Conservation (phyloP, 2,329 filamentous ascomycete genomes). For the Talaromyces atroroseus region DNA sequence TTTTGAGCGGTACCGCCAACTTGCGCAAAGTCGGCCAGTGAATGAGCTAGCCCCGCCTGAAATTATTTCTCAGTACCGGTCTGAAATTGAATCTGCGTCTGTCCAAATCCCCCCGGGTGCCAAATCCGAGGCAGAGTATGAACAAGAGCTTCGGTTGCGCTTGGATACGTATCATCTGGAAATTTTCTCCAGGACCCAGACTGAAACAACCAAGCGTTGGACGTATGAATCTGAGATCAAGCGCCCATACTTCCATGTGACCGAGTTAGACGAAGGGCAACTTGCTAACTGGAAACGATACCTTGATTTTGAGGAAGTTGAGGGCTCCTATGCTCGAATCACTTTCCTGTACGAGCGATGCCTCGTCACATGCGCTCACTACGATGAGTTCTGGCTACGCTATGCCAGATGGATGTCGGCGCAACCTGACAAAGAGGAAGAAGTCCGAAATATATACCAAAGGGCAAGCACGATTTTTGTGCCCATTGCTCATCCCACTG, state of each 20-base stretch:
- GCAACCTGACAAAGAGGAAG: conserved; percentile 75
- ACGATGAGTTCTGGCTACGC: conserved; percentile 98
- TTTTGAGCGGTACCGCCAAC: conserved; percentile 79
- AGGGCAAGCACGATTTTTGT: conserved; percentile 80
- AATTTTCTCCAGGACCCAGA: conserved; percentile 72
- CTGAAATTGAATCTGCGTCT: conserved; percentile 60
- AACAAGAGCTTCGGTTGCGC: conserved; percentile 73
- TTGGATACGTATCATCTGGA: conserved; percentile 78
- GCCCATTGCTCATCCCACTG: conserved; percentile 74
- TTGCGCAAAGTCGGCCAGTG: conserved; percentile 68
- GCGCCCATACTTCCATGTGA: conserved; percentile 94
- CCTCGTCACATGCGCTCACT: conserved; percentile 84
- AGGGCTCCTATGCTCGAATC: conserved; percentile 69
- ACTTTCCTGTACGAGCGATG: conserved; percentile 91
- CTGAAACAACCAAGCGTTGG: conserved; percentile 88
- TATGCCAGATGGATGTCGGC: conserved; percentile 90
- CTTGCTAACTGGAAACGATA: conserved; percentile 92
- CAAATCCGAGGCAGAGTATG: conserved; percentile 70
- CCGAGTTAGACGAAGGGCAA: conserved; percentile 79
- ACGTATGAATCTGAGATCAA: conserved; percentile 93
- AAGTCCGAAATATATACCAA: conserved; percentile 86
- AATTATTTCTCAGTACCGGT: conserved; percentile 60
- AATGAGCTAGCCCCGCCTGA: conserved; percentile 66
- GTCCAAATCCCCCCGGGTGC: conserved; percentile 36
- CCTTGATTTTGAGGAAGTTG: conserved; percentile 86